Base-by-base conservation (phyloP, 768 basidiomycete species). In the Pleurotus ostreatus region DNA sequence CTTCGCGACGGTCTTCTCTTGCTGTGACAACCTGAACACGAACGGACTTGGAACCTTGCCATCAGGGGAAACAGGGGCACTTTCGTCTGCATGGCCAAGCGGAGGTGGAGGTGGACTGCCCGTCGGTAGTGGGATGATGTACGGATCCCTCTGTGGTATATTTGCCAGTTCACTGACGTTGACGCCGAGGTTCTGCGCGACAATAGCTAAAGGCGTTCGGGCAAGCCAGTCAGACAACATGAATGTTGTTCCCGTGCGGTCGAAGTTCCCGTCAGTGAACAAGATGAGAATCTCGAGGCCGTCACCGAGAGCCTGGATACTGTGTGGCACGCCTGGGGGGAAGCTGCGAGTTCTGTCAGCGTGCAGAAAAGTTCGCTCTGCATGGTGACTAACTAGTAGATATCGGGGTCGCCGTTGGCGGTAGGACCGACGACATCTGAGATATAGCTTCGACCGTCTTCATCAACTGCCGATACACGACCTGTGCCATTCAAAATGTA, bases 141-240 rank as follows among this genome's bases (percentile, higher is more conserved):
- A 61, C 15, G 60, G 60, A 45, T 61, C 60, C 49, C 55, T 59
- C 25, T 61, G 58, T 2, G 60, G 60, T 22, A 61, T 61, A 26
- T 48, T 48, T 12, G 39, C 47, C 3, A 61, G 38, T 38, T 59
- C 37, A 26, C 54, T 56, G 26, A 56, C 22, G 34, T 61, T 61
- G 46, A 61, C 18, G 5, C 60, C 60, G 41, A 61, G 48, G 40
- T 61, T 61, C 48, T 61, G 60, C 4, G 60, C 53, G 12, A 61
- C 48, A 20, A 61, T 56, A 8, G 37, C 54, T 16, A 61, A 58
- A 15, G 60, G 60, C 5, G 60, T 61, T 25, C 47, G 60, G 11
- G 60, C 60, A n/a, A 61, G 60, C 58, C 60, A 61, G 41, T 61
- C 60, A 2, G 60, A 61, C 40, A 61, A 48, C 60, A 61, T 61